Evolutionary conservation across 768 basidiomycete species (phyloP).

Genomic region (Cystofilobasidium macerans): DNA sequence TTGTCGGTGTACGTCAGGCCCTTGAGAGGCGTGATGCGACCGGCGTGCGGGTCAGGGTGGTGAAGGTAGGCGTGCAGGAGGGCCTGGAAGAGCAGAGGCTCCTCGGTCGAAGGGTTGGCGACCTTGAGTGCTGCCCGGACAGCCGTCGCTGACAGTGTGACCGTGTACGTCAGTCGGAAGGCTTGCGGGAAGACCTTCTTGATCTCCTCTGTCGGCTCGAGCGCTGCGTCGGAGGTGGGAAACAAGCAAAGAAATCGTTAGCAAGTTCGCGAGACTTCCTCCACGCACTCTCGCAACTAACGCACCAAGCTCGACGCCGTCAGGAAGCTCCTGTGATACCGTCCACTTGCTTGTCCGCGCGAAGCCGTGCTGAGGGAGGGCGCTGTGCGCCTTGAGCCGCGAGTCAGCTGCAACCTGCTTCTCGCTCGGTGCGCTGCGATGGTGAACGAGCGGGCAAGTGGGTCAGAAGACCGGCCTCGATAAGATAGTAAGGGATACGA

Average conservation of each 20-base stretch:
- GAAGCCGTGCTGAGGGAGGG: slow-evolving; percentile 79
- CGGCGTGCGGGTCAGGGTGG: slow-evolving; percentile 42
- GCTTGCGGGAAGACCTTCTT: slow-evolving; percentile 49
- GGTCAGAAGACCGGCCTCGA: slow-evolving; percentile 9
- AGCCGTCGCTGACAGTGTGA: slow-evolving; percentile 62
- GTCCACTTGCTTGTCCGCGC: slow-evolving; percentile 68
- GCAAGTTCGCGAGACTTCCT: not conserved
- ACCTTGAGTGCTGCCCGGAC: slow-evolving; percentile 71
- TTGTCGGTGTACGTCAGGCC: slow-evolving; percentile 69
- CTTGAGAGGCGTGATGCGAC: slow-evolving; percentile 53
- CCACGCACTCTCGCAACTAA: slow-evolving; percentile 21
- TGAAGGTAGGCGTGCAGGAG: slow-evolving; percentile 84
- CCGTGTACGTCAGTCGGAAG: slow-evolving; percentile 68
- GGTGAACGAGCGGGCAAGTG: slow-evolving; percentile 38
- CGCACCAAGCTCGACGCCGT: slow-evolving; percentile 64
- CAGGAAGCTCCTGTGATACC: slow-evolving; percentile 48
- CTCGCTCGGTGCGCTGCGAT: slow-evolving; percentile 47
- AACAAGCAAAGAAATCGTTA: too few species aligned
- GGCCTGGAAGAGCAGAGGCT: slow-evolving; percentile 71
- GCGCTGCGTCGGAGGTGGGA: slow-evolving; percentile 41
- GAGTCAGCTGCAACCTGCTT: slow-evolving; percentile 42
- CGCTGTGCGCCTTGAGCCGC: slow-evolving; percentile 43
- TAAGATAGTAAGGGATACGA: too few species aligned
- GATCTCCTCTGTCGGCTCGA: slow-evolving; percentile 55
- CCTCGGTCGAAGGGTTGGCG: slow-evolving; percentile 51